Conservation (phyloP, 768 basidiomycete genomes). For the Russula dissimulans region DNA sequence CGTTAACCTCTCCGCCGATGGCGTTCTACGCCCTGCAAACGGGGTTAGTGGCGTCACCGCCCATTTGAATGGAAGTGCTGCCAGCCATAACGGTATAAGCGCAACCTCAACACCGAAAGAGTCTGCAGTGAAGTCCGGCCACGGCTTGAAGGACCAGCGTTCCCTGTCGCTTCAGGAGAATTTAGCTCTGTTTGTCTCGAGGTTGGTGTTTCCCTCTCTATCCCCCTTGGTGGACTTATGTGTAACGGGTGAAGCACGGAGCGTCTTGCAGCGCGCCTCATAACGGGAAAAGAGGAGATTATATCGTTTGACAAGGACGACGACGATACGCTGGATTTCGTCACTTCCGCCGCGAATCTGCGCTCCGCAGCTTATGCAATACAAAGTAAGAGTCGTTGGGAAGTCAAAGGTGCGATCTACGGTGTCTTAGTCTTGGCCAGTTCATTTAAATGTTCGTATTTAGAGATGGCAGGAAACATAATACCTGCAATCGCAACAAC, state of each 20-base stretch:
- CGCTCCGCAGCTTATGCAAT: constrained; percentile 89
- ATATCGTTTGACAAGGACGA: constrained; percentile 98
- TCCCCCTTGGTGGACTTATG: background rate
- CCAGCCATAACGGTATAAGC: constrained; percentile 12
- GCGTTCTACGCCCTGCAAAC: constrained; percentile 19
- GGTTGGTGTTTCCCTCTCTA: constrained; percentile 36
- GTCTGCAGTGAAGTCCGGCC: background rate
- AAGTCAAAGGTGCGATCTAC: constrained; percentile 71
- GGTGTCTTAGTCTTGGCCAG: background rate
- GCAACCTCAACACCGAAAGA: constrained; percentile 2
- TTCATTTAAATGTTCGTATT: background rate
- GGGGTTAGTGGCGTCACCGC: constrained; percentile 3
- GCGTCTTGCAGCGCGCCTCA: constrained; percentile 61
- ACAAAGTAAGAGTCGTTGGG: constrained; percentile 83
- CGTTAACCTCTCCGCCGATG: constrained; percentile 20
- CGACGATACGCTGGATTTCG: constrained; percentile 93
- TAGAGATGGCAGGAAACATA: constrained; percentile 99
- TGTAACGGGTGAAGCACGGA: constrained; percentile 49
- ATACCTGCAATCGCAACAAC: constrained; percentile 99
- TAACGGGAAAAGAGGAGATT: constrained; percentile 48
- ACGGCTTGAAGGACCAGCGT: constrained; percentile 72
- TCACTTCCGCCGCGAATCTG: constrained; percentile 89
- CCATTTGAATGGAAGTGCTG: constrained; percentile 18
- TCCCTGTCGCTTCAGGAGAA: constrained; percentile 72
- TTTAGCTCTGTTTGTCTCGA: constrained; percentile 72